phyloP scores from a whole-genome alignment of 768 basidiomycete genomes.

The Naganishia friedmannii region DNA sequence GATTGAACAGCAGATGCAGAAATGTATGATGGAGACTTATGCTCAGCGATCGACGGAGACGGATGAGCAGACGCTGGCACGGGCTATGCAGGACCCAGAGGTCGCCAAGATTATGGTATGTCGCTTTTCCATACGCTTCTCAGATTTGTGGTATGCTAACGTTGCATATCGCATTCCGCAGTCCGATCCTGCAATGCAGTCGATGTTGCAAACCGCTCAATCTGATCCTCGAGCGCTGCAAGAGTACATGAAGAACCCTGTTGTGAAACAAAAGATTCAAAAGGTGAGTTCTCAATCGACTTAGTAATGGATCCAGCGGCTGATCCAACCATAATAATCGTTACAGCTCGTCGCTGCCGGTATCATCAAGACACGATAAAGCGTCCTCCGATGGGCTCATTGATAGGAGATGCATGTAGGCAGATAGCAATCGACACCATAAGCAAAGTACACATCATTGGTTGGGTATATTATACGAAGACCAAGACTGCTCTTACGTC shows the following conservation, averaged over 20 bases:
- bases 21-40: slow-evolving; percentile 75
- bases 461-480: too few relatives aligned
- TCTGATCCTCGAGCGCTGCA: slow-evolving; percentile 79
- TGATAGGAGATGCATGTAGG: not conserved
- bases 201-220: slow-evolving; percentile 90
- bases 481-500: too few relatives aligned
- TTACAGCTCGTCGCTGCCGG: slow-evolving; percentile 73
- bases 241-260: slow-evolving; percentile 88
- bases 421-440: not conserved
- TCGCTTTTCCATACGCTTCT: not conserved
- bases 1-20: slow-evolving; percentile 74
- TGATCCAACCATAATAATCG: not conserved
- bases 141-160: not conserved
- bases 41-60: slow-evolving; percentile 76
- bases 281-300: too few relatives aligned
- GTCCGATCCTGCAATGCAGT: slow-evolving; percentile 82
- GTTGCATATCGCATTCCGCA: slow-evolving; percentile 4
- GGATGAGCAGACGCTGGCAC: slow-evolving; percentile 85
- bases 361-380: slow-evolving; percentile 70
- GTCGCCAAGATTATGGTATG: slow-evolving; percentile 57
- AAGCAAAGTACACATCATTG: slow-evolving; percentile 9
- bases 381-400: not conserved
- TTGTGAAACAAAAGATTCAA: slow-evolving; percentile 73
- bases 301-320: too few relatives aligned
- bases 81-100: slow-evolving; percentile 97